phyloP scores from a whole-genome alignment of 1,139 yeast genomes.

The Zygosaccharomyces pseudobailii region DNA sequence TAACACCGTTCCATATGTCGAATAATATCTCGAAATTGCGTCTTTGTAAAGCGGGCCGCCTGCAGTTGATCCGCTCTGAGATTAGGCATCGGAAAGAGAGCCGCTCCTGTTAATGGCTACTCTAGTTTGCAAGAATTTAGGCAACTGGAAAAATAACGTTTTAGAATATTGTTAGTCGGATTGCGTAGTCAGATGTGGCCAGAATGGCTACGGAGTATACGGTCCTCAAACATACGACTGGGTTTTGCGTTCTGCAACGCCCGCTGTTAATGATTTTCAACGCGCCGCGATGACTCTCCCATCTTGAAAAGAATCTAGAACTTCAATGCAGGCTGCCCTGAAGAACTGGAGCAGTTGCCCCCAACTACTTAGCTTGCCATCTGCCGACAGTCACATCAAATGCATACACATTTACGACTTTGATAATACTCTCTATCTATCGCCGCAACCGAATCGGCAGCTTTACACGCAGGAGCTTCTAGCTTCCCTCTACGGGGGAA shows the following conservation, averaged over 20 bases:
- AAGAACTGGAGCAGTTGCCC: conserved; percentile 28
- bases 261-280: neutral
- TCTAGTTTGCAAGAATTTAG: neutral
- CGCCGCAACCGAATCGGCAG: conserved; percentile 42
- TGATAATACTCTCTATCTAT: conserved; percentile 43
- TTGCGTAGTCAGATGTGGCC: too few relatives aligned
- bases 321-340: conserved; percentile 5
- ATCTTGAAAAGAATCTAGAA: neutral
- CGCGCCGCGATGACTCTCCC: neutral
- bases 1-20: neutral
- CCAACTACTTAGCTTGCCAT: conserved; percentile 16
- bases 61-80: neutral
- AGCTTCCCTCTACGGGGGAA: conserved; percentile 11
- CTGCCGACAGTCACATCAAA: conserved; percentile 15
- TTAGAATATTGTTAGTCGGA: too few relatives aligned
- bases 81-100: neutral
- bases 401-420: conserved; percentile 44
- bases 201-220: too few relatives aligned
- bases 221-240: too few relatives aligned
- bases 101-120: neutral
- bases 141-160: too few relatives aligned
- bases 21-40: too few relatives aligned
- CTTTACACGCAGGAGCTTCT: conserved; percentile 34
- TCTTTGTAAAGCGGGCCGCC: neutral
- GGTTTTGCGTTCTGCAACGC: too few relatives aligned